Evolutionary conservation across 768 basidiomycete genomes (phyloP).

Genomic region (Guyanaporus albipodus): DNA sequence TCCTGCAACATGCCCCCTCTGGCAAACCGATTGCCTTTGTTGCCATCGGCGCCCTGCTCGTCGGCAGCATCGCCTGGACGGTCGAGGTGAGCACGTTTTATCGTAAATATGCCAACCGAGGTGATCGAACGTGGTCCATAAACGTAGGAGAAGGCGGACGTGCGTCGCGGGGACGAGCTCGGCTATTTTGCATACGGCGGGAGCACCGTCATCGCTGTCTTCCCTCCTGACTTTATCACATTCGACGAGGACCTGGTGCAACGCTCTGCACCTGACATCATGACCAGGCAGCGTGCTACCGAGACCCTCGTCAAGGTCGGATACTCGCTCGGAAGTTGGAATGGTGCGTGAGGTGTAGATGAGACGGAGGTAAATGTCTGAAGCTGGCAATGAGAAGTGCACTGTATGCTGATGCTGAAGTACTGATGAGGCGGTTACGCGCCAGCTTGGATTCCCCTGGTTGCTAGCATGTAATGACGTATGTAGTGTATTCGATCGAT

Average conservation of each 20-base stretch:
- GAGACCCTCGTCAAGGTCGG: constrained; percentile 63
- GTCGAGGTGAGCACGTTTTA: constrained; percentile 19
- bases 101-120: no score
- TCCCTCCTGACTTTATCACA: constrained; percentile 49
- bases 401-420: not conserved
- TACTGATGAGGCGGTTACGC: not conserved
- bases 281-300: constrained; percentile 32
- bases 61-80: constrained; percentile 72
- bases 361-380: not conserved
- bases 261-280: constrained; percentile 39
- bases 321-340: constrained; percentile 27
- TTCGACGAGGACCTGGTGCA: constrained; percentile 60
- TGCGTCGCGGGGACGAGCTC: constrained; percentile 65
- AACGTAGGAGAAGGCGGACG: constrained; percentile 38
- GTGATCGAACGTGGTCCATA: no score
- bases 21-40: constrained; percentile 59
- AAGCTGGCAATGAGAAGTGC: not conserved
- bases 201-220: constrained; percentile 62
- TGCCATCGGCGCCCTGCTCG: constrained; percentile 78
- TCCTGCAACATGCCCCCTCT: constrained; percentile 44
- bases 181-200: constrained; percentile 74
- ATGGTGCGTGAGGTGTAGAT: constrained; percentile 5
- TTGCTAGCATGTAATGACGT: no score
- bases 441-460: no score
- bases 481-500: no score